Percentiles rank a stretch among this genome's conserved stretches.
Conservation (phyloP, 352 stramenopile species). For the Phytopythium chamaehyphon region DNA sequence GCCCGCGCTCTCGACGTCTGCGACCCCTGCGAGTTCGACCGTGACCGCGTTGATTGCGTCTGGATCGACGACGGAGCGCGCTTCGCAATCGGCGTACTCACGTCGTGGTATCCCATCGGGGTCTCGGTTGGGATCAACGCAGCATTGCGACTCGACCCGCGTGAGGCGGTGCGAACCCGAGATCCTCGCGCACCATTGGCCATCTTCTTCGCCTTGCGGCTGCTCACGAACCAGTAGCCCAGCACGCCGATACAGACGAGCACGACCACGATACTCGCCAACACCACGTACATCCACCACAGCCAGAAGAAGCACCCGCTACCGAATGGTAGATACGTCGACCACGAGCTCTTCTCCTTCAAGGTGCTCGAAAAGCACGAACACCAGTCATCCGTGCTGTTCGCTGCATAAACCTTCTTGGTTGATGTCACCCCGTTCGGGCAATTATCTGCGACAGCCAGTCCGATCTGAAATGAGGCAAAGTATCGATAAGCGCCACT, state of each 20-base stretch:
- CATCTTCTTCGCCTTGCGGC: slow-evolving; percentile 31
- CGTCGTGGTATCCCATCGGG: slow-evolving; percentile 16
- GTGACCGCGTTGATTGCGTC: not conserved
- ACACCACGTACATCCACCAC: slow-evolving; percentile 85
- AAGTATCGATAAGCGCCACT: not conserved
- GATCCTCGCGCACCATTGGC: not conserved
- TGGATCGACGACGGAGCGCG: not conserved
- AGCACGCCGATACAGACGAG: slow-evolving; percentile 52
- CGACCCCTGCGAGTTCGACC: slow-evolving; percentile 4
- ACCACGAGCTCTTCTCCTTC: slow-evolving; percentile 53
- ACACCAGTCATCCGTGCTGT: slow-evolving; percentile 49
- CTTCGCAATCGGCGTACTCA: slow-evolving; percentile 5
- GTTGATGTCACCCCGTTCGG: slow-evolving; percentile 66
- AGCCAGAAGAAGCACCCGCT: slow-evolving; percentile 76
- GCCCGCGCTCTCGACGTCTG: not conserved
- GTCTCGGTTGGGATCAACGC: slow-evolving; percentile 21
- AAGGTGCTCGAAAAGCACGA: slow-evolving; percentile 65
- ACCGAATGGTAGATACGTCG: slow-evolving; percentile 56
- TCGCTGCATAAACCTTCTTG: slow-evolving; percentile 61
- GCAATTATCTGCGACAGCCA: slow-evolving; percentile 74
- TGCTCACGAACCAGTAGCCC: slow-evolving; percentile 55
- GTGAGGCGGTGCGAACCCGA: slow-evolving; percentile 16
- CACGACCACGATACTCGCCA: slow-evolving; percentile 53
- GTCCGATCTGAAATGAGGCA: slow-evolving; percentile 23
- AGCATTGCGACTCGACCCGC: slow-evolving; percentile 21